Base-by-base conservation (phyloP, 2,329 filamentous ascomycete species). In the Fusarium odoratissimum region DNA sequence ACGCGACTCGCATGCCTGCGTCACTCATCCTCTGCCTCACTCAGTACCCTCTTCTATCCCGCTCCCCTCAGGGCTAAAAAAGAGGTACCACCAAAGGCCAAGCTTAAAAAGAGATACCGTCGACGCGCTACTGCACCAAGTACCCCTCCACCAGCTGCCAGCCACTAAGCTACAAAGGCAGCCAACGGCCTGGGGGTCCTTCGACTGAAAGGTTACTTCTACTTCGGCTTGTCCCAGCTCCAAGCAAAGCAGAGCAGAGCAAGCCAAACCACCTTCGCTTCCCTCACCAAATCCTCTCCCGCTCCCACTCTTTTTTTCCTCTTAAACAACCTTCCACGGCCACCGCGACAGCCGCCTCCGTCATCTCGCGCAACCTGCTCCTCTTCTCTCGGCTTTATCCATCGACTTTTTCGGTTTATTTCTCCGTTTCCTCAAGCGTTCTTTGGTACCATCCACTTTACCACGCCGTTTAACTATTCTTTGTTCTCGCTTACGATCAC, bases 161-260 rank as follows among this genome's bases (percentile, higher is more conserved):
- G 59, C 73, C 62, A 54, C 71, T 60, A 65, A 57, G 71, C 60
- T 77, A 76, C 75, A 70, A 69, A 67, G 59, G 57, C 54, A 64
- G 49, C 38, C 75, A 77, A 77, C 75, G 69, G 31, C 62, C 55
- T 62, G 37, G 51, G 66, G 71, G 75, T 76, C 52, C 52, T 74
- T 66, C 69, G 48, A 49, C 49, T 4, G 30, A 35, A 61, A 62
- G 60, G 42, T 73, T 33, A 45, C 40, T 57, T 41, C 67, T 33
- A 45, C 33, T 57, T 41, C 72, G 63, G 60, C 65, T 67, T 63
- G 64, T 74, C 67, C 71, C 59, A 73, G 64, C 62, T 71, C 62
- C 40, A 68, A 68, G 61, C 28, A 65, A 48, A 13, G 33, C 31
- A 64, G 58, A 61, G 49, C 58, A 61, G 33, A 67, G 23, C 45